A percentile compares a stretch with the other conserved stretches of the same genome.
Conservation (phyloP, 1,139 yeast species). For the Scheffersomyces cryptocercus region DNA sequence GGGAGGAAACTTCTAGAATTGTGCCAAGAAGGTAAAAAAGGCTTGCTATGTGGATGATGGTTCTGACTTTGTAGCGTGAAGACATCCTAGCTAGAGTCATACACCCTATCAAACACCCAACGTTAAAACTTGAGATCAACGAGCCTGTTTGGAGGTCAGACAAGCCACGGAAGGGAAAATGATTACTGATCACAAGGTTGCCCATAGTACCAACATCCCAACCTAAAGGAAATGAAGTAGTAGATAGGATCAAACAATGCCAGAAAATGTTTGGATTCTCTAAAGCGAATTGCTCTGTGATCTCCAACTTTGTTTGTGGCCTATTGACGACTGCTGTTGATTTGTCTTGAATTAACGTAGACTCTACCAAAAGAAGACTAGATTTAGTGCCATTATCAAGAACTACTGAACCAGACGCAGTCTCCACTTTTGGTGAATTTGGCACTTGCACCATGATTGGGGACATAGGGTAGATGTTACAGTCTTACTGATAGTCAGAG, state of each 20-base stretch:
- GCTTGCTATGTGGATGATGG: slow-evolving; percentile 8
- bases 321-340: neutral
- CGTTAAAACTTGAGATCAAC: slow-evolving; percentile 26
- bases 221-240: slow-evolving; percentile 29
- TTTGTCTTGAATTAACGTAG: too few species aligned
- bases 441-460: too few species aligned
- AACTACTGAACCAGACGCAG: too few species aligned
- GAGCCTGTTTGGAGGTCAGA: slow-evolving; percentile 17
- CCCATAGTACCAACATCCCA: slow-evolving; percentile 40
- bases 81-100: slow-evolving; percentile 13
- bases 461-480: too few species aligned
- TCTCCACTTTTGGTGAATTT: too few species aligned
- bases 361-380: too few species aligned
- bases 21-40: slow-evolving; percentile 17
- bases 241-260: slow-evolving; percentile 7
- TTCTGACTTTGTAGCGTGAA: slow-evolving; percentile 6
- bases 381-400: too few species aligned
- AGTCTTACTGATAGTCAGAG: too few species aligned
- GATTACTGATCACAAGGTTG: slow-evolving; percentile 13
- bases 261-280: neutral
- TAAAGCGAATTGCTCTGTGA: neutral
- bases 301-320: neutral
- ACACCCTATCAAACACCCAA: slow-evolving; percentile 33
- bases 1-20: slow-evolving; percentile 12
- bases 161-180: slow-evolving; percentile 7